Evolutionary conservation across 495 filamentous ascomycete species (phyloP).

Genomic region (Aspergillus baeticus): DNA sequence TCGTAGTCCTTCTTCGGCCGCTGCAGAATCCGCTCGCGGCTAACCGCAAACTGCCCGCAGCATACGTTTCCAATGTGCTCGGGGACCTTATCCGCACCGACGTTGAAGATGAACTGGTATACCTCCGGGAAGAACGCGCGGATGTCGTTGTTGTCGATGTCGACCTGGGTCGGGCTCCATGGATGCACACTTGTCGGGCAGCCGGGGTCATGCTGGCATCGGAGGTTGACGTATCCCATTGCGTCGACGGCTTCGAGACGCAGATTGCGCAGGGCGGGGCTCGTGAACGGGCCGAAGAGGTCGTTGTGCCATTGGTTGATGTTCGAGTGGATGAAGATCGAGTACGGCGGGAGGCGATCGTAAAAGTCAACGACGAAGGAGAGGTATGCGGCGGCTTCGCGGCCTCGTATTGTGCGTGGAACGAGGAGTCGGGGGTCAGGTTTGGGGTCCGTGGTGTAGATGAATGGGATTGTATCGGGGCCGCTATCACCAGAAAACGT

Average conservation of each 20-base stretch:
- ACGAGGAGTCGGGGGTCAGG: conserved; percentile 32
- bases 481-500: background rate
- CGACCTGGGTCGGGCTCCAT: conserved; percentile 27
- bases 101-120: conserved; percentile 35
- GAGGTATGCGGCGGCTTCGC: conserved; percentile 41
- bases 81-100: conserved; percentile 29
- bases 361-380: conserved; percentile 42
- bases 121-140: conserved; percentile 33
- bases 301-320: conserved; percentile 47
- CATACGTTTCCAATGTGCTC: conserved; percentile 43
- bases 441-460: conserved; percentile 33
- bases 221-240: conserved; percentile 41
- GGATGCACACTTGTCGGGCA: conserved; percentile 36
- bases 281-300: conserved; percentile 35
- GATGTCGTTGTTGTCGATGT: conserved; percentile 37
- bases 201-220: conserved; percentile 37
- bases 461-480: conserved; percentile 32
- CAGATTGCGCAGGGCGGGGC: conserved; percentile 26
- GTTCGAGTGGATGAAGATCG: conserved; percentile 42
- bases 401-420: conserved; percentile 34
- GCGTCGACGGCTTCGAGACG: conserved; percentile 38
- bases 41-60: conserved; percentile 51
- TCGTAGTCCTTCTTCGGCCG: conserved; percentile 42
- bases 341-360: conserved; percentile 35
- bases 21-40: conserved; percentile 38